Base-by-base conservation (phyloP, 2,329 filamentous ascomycete genomes). In the Cryphonectria radicalis region DNA sequence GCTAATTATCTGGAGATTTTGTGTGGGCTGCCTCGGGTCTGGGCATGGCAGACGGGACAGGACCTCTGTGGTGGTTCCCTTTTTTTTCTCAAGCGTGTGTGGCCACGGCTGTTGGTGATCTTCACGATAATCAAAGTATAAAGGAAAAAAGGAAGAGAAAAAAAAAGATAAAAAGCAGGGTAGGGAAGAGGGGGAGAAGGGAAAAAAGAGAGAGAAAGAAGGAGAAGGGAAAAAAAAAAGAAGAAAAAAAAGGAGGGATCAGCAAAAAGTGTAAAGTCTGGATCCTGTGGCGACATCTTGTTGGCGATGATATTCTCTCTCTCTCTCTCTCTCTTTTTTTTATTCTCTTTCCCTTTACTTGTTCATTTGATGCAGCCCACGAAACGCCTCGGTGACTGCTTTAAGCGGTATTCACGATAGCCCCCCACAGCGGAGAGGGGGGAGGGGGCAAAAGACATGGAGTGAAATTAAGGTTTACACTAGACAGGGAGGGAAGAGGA, bases 401-500 rank as follows among this genome's bases (percentile, higher is more conserved):
- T n/a, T 28, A 28, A 55, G 53, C 22, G 11, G 10, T 55, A 14
- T 55, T 55, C 53, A 28, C 53, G n/a, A 28, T 25, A 28, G 46
- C 17, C 19, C 22, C 22, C 46, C 14, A 63, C 60, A 63, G 37
- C 32, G 32, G 35, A 42, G 37, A 57, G 43, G 43, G 43, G 14
- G 19, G 46, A 50, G 6, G 46, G 35, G 35, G 63, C 63, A 35
- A 55, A 37, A 68, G 65, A 43, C 63, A 43, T 67, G 69, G 60
- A 70, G 62, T 67, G 50, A 6, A 68, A 70, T 37, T 72, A 72
- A 72, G 71, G 71, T 72, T 72, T 42, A 43, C 68, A 50, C 71
- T 72, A 72, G 60, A n/a, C 35, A 63, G 32, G 37, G 60, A 63
- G 25, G 32, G 57, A 60, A 22, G 28, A 35, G n/a, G 55, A 59